These are phyloP conservation scores for Gnaphalium uliginosum DNA, from an alignment of 129 eudicot genomes.

Conservation along the genomic window DNA sequence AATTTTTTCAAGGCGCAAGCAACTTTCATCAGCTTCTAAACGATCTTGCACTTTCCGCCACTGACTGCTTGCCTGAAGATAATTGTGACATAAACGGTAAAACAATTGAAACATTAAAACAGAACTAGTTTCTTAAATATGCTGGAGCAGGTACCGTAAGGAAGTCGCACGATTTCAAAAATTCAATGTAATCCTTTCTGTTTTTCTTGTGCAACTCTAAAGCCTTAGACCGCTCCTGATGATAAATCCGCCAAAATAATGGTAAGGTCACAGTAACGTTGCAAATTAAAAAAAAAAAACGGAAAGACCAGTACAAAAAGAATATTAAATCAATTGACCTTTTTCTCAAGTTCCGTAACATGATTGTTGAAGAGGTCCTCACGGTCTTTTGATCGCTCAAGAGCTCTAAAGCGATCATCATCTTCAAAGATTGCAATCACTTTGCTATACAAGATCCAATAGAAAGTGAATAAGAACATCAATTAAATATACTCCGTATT, in stretches of 20 bases:
- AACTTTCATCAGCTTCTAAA: conserved; percentile 88
- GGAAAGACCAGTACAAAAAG: neutral
- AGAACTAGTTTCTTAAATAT: neutral
- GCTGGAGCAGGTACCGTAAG: conserved; percentile 50
- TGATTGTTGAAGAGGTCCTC: conserved; percentile 81
- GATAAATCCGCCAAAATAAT: conserved; percentile 4
- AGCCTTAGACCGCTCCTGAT: conserved; percentile 85
- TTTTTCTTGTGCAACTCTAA: conserved; percentile 76
- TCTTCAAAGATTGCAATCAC: conserved; percentile 62
- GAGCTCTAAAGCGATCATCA: conserved; percentile 87
- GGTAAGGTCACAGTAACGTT: neutral
- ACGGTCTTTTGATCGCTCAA: conserved; percentile 81
- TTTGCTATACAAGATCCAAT: conserved; percentile 54
- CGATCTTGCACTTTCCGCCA: conserved; percentile 99
- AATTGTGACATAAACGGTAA: neutral
- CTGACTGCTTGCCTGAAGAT: conserved; percentile 87
- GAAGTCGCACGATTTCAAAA: conserved; percentile 84
- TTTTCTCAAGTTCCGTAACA: conserved; percentile 64
- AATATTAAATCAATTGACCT: conserved; percentile 44
- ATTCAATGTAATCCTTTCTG: conserved; percentile 68
- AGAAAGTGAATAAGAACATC: conserved; percentile 18
- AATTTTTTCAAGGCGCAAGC: conserved; percentile 82
- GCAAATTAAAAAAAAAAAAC: neutral
- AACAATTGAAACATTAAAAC: neutral
- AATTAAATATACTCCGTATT: neutral